Conservation (phyloP, 441 rosid species). For the Euphorbia celastroides region DNA sequence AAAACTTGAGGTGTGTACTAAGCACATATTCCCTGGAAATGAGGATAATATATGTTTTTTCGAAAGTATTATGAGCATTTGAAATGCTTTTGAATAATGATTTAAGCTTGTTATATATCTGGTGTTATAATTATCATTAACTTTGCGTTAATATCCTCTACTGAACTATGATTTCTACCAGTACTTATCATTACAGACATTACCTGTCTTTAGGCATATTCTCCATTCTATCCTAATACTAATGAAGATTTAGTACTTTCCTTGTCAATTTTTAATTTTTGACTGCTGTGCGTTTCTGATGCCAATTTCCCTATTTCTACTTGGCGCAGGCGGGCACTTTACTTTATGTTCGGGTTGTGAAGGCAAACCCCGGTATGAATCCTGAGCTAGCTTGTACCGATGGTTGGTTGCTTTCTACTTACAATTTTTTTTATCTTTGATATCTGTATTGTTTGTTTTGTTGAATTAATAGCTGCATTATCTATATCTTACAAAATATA, state of each 20-base stretch:
- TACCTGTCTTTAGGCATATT: too few relatives aligned
- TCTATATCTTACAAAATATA: slow-evolving; percentile 16
- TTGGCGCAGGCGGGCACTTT: slow-evolving; percentile 65
- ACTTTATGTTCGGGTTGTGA: slow-evolving; percentile 71
- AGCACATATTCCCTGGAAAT: slow-evolving; percentile 1
- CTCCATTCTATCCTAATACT: too few relatives aligned
- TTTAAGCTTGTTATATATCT: background rate
- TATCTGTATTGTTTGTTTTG: background rate
- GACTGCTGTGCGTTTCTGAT: background rate
- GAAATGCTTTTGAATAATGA: background rate
- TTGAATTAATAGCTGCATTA: too few relatives aligned
- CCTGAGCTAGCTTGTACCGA: slow-evolving; percentile 49
- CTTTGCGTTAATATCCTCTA: slow-evolving; percentile 1
- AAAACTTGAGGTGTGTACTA: slow-evolving; percentile 54
- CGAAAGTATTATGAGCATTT: slow-evolving; percentile 9
- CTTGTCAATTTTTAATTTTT: too few relatives aligned
- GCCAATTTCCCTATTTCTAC: slow-evolving; percentile 12
- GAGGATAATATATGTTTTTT: background rate
- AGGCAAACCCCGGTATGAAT: slow-evolving; percentile 75
- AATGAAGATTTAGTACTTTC: too few relatives aligned
- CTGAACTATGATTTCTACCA: background rate
- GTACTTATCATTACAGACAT: too few relatives aligned
- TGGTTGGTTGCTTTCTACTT: slow-evolving; percentile 36
- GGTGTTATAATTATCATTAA: background rate
- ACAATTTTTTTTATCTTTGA: slow-evolving; percentile 1